phyloP scores from a whole-genome alignment of 163 green algal genomes.

The Scenedesmus sp. region DNA sequence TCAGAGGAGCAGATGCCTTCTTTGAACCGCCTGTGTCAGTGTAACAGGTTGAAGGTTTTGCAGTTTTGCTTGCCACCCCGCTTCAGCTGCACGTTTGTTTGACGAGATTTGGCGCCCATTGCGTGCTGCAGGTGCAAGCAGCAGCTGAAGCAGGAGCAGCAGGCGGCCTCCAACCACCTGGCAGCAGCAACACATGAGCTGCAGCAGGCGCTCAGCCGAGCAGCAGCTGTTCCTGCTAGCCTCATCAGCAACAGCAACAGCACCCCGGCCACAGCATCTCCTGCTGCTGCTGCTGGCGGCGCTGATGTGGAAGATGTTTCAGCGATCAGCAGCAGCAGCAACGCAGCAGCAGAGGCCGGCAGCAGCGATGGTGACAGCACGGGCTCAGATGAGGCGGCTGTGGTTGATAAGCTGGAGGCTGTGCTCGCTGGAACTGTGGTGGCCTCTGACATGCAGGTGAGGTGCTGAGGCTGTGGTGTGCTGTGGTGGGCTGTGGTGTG shows the following conservation, averaged over 20 bases:
- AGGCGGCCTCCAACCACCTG: neutral
- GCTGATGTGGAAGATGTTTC: neutral
- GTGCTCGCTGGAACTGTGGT: neutral
- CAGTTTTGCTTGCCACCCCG: no score
- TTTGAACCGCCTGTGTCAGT: no score
- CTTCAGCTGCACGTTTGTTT: no score
- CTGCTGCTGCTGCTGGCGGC: neutral
- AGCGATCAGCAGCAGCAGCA: neutral
- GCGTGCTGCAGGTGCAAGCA: neutral
- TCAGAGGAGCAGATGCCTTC: no score
- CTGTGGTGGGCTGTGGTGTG: neutral
- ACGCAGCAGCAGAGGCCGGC: neutral
- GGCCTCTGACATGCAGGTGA: neutral
- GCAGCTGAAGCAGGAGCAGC: neutral
- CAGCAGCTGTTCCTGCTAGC: neutral
- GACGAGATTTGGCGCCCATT: no score
- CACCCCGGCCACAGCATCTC: no score
- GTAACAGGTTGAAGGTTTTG: no score
- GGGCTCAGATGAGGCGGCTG: neutral
- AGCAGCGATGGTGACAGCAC: neutral
- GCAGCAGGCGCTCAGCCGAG: neutral
- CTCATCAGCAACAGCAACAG: neutral
- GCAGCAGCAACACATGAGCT: neutral
- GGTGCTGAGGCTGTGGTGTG: neutral
- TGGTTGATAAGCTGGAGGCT: neutral